Percentiles rank a stretch among this genome's conserved stretches.
phyloP scores from a whole-genome alignment of 108 stramenopile species.

The Aurantiochytrium sp. region DNA sequence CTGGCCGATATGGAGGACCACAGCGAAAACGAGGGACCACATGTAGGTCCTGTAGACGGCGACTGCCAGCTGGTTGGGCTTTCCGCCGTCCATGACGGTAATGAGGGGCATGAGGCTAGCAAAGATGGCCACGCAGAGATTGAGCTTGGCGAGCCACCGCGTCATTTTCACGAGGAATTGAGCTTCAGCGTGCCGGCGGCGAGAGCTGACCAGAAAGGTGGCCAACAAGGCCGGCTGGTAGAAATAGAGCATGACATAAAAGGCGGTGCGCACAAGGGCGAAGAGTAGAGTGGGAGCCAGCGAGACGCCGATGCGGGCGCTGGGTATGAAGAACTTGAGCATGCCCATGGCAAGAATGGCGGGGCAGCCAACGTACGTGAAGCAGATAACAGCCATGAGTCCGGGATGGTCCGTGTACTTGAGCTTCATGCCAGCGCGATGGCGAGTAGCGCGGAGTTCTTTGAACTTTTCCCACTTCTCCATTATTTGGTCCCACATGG shows the following conservation, averaged over 20 bases:
- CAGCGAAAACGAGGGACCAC: neutral
- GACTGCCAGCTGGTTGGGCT: neutral
- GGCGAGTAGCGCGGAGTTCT: neutral
- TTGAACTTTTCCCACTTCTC: neutral
- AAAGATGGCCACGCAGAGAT: neutral
- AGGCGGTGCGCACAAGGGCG: neutral
- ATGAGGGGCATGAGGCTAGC: neutral
- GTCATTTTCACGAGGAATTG: neutral
- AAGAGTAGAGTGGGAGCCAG: neutral
- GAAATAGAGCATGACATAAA: neutral
- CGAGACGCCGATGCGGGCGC: neutral
- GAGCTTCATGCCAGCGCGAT: neutral
- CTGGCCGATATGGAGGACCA: neutral
- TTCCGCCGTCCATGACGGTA: neutral
- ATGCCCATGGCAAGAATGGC: neutral
- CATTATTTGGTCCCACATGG: neutral
- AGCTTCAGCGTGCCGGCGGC: neutral
- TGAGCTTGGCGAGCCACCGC: neutral
- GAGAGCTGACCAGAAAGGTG: neutral
- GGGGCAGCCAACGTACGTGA: neutral
- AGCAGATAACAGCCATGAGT: neutral
- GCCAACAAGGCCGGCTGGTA: neutral
- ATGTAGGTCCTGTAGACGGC: neutral
- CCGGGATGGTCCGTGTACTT: neutral
- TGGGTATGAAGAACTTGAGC: neutral